phyloP scores from a whole-genome alignment of 768 basidiomycete species.

The Heimioporus sp. region DNA sequence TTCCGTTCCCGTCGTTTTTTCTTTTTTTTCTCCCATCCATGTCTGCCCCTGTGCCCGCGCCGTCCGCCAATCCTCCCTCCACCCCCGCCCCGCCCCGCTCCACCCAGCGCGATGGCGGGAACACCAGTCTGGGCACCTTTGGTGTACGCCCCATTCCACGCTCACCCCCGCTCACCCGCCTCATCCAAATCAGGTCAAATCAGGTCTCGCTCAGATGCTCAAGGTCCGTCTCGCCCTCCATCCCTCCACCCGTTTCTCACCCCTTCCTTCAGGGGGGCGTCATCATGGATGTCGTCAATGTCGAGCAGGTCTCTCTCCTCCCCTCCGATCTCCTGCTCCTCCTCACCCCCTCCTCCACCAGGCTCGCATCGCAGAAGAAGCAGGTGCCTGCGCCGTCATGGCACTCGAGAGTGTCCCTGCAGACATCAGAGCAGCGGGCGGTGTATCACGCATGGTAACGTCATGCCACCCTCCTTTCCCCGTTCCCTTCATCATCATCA shows the following conservation, averaged over 20 bases:
- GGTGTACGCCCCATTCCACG: slow-evolving; percentile 42
- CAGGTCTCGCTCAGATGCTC: slow-evolving; percentile 94
- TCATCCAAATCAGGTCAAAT: slow-evolving; percentile 66
- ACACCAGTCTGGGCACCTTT: slow-evolving; percentile 67
- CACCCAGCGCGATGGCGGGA: slow-evolving; percentile 49
- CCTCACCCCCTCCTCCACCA: slow-evolving; percentile 33
- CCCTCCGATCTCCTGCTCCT: not conserved
- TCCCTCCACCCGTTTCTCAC: not conserved
- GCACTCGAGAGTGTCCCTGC: slow-evolving; percentile 93
- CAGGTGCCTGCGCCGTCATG: slow-evolving; percentile 98
- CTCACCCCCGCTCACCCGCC: not conserved
- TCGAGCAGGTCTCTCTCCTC: slow-evolving; percentile 47
- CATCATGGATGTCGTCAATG: slow-evolving; percentile 95
- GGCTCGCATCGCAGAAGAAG: slow-evolving; percentile 96
- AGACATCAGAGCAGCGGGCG: slow-evolving; percentile 88
- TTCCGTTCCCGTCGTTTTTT: not conserved
- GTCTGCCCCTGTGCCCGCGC: not conserved
- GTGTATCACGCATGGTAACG: slow-evolving; percentile 93
- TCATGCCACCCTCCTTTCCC: not conserved
- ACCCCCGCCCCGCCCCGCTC: slow-evolving; percentile 51
- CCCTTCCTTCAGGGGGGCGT: slow-evolving; percentile 61
- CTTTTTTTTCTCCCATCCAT: not conserved
- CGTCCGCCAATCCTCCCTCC: not conserved
- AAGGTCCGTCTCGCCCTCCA: slow-evolving; percentile 51
- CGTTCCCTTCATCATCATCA: not conserved